A percentile compares a stretch with the other conserved stretches of the same genome.
Conservation (phyloP, 2,329 filamentous ascomycete genomes). For the Diplodia corticola region DNA sequence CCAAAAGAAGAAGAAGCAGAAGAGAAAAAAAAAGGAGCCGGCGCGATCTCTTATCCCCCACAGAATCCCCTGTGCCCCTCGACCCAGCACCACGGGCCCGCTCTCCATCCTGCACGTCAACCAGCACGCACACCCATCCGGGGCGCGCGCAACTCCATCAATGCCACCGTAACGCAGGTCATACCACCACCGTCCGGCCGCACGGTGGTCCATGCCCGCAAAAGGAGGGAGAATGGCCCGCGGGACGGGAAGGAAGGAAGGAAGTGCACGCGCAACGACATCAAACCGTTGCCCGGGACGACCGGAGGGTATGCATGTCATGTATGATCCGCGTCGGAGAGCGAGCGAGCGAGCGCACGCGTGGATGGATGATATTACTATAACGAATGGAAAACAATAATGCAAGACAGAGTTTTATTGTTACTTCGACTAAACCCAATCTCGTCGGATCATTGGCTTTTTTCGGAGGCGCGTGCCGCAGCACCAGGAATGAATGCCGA, state of each 20-base stretch:
- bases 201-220: neutral
- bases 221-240: no score
- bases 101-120: slow-evolving; percentile 12
- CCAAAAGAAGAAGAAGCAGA: no score
- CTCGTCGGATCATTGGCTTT: neutral
- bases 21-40: neutral
- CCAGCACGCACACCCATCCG: neutral
- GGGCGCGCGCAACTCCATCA: neutral
- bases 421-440: neutral
- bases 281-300: slow-evolving; percentile 1
- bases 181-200: neutral
- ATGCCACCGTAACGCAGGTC: neutral
- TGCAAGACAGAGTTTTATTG: no score
- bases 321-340: neutral
- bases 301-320: no score
- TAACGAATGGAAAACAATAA: no score
- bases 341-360: neutral
- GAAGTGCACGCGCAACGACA: neutral
- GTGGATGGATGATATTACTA: no score
- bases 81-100: neutral
- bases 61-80: neutral
- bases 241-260: no score
- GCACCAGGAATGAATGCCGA: neutral
- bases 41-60: neutral
- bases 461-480: neutral